Evolutionary conservation across 1,284 basidiomycete species (phyloP).

Genomic region (Vanrija sp.): DNA sequence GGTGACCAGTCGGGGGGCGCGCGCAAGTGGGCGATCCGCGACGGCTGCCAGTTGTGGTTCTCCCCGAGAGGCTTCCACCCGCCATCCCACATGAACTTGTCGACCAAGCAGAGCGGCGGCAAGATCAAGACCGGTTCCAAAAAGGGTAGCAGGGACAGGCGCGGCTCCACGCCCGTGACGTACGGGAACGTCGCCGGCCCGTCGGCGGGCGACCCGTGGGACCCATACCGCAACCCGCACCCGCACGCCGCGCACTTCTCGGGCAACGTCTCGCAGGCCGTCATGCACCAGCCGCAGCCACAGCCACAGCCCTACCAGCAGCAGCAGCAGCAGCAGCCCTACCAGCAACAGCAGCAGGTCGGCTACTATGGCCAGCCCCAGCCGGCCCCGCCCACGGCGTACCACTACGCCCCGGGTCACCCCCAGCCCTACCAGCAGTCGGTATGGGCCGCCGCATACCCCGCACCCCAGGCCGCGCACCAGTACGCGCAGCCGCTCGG

Average conservation of each 20-base stretch:
- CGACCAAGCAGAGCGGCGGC: conserved; percentile 4
- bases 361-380: neutral
- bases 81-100: conserved; percentile 11
- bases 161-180: neutral
- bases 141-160: conserved; percentile 7
- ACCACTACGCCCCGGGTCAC: neutral
- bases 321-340: neutral
- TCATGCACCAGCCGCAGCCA: too few relatives aligned
- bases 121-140: neutral
- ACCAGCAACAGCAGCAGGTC: neutral
- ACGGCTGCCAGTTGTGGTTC: conserved; percentile 47
- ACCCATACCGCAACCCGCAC: conserved; percentile 7
- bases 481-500: neutral
- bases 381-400: neutral
- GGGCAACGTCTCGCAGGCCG: neutral
- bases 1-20: conserved; percentile 48
- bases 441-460: neutral
- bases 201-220: conserved; percentile 12
- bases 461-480: neutral
- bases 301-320: neutral
- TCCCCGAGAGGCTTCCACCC: conserved; percentile 38
- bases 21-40: conserved; percentile 48
- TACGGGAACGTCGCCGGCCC: conserved; percentile 5
- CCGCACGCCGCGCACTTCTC: neutral
- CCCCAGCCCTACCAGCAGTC: neutral